These are phyloP conservation scores for Xerocomellus chrysenteron DNA, from an alignment of 768 basidiomycete genomes.

Conservation along the genomic window DNA sequence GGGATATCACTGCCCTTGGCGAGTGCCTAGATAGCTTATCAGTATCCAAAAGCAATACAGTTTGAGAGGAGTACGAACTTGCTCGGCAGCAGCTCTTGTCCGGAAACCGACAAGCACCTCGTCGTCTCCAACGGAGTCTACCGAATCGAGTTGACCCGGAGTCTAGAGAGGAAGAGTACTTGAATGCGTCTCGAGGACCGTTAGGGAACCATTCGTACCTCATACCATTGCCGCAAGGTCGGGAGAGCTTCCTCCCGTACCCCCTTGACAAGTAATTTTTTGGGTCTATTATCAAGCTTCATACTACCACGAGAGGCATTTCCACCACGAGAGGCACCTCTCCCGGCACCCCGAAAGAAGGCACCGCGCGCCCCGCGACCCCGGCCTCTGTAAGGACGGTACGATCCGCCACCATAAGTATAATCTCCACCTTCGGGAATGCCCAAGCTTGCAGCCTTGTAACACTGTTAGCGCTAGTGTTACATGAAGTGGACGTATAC, in stretches of 20 bases:
- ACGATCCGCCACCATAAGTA: slow-evolving; percentile 36
- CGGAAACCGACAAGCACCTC: slow-evolving; percentile 69
- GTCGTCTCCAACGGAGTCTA: slow-evolving; percentile 54
- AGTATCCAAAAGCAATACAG: slow-evolving; percentile 1
- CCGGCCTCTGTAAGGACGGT: slow-evolving; percentile 70
- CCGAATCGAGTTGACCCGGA: slow-evolving; percentile 66
- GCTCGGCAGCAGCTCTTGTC: slow-evolving; percentile 72
- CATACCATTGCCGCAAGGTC: slow-evolving; percentile 79
- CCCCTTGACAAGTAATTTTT: slow-evolving; percentile 74
- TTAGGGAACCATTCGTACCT: slow-evolving; percentile 42
- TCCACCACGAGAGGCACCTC: slow-evolving; percentile 68
- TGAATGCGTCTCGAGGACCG: not conserved
- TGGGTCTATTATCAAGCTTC: slow-evolving; percentile 89
- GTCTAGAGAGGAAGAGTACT: slow-evolving; percentile 40
- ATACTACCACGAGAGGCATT: slow-evolving; percentile 73
- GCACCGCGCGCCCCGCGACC: slow-evolving; percentile 57
- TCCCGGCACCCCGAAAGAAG: slow-evolving; percentile 57
- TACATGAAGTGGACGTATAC: not conserved
- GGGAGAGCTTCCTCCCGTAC: slow-evolving; percentile 53
- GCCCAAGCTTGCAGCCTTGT: slow-evolving; percentile 73
- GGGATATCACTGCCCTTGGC: slow-evolving; percentile 71
- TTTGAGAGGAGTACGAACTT: slow-evolving; percentile 44
- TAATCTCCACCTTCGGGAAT: slow-evolving; percentile 50
- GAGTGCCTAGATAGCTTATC: slow-evolving; percentile 50
- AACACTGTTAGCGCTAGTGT: slow-evolving; percentile 6